Evolutionary conservation across 345 rosid genomes (phyloP), one percentile per base, ranked within the genome.

Genomic region (Gossypium australe): DNA sequence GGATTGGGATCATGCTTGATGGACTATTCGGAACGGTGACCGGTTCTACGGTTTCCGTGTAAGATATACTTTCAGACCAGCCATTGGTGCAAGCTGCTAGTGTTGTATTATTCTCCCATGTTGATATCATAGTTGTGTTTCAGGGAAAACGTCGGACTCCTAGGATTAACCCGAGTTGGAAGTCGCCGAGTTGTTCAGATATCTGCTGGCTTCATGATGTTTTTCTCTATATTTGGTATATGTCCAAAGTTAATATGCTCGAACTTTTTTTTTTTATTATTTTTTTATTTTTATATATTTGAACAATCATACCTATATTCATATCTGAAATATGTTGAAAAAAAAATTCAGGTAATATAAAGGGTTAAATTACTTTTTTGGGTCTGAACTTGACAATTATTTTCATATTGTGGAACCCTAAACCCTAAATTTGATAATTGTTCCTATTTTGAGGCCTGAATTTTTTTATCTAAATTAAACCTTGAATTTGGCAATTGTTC

Each of bases 71-170:
- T 47, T 17, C 20, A 20, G 24, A 29, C 18, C 17, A 27, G 71
- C 47, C 24, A 67, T 65, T 38, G 63, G 69, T 67, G 60, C 38
- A 62, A 27, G 49, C 53, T 66, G 45, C 64, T 55, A 66, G 27
- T 12, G 12, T 64, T 60, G 10, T 49, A 4, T 63, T 48, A 51
- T 67, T 25, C n/a, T 34, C 13, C 27, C 38, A 14, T 48, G 44
- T 64, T 72, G 51, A 74, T 22, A 64, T 44, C 29, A 38, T 70
- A 58, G 27, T 45, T 51, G 16, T 77, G 49, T 72, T 75, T 58
- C 94, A 96, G 99, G 71, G 99, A 96, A 80, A 96, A 96, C 75
- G 92, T 93, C 53, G 99, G 99, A 47, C 88, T 96, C 71, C 97
- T 96, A 34, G 98, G 99, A 53, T 86, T 93, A 68, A 92, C 92